phyloP scores from a whole-genome alignment of 495 filamentous ascomycete genomes.

The Tetracladium setigerum region DNA sequence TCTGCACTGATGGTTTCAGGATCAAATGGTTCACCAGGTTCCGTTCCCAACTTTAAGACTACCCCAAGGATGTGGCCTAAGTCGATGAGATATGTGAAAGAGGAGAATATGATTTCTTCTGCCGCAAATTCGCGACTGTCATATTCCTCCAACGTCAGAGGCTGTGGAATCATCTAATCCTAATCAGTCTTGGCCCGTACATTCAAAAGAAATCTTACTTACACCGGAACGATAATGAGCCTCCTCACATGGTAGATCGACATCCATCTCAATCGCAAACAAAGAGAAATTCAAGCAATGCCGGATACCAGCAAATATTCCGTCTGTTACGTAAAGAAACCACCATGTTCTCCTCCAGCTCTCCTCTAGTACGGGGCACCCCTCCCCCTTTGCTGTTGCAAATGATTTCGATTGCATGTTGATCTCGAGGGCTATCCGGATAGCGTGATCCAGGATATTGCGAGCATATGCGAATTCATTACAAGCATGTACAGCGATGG shows the following conservation, averaged over 20 bases:
- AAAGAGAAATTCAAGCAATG: conserved; percentile 35
- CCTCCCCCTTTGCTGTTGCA: conserved; percentile 34
- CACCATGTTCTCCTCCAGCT: conserved; percentile 69
- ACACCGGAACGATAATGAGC: conserved; percentile 46
- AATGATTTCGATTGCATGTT: conserved; percentile 53
- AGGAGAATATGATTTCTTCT: conserved; percentile 45
- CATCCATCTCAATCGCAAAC: conserved; percentile 35
- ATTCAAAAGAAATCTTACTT: conserved; percentile 17
- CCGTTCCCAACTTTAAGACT: conserved; percentile 39
- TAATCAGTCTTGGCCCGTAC: conserved; percentile 4
- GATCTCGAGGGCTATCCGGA: conserved; percentile 54
- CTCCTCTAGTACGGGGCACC: conserved; percentile 54
- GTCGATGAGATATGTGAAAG: conserved; percentile 56
- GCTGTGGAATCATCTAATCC: conserved; percentile 40
- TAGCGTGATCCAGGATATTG: conserved; percentile 48
- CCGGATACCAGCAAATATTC: conserved; percentile 28
- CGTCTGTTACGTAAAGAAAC: conserved; percentile 64
- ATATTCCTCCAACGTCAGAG: conserved; percentile 49
- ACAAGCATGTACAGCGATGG: conserved; percentile 58
- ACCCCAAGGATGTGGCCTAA: conserved; percentile 52
- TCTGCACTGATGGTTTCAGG: conserved; percentile 46
- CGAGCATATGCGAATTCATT: conserved; percentile 49
- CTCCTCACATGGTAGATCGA: conserved; percentile 60
- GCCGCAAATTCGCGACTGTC: conserved; percentile 46
- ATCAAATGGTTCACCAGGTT: conserved; percentile 15